Percentiles rank a stretch among this genome's conserved stretches.
Evolutionary conservation across 257 asterid species (phyloP).

Genomic region (Fraxinus quadrangulata): DNA sequence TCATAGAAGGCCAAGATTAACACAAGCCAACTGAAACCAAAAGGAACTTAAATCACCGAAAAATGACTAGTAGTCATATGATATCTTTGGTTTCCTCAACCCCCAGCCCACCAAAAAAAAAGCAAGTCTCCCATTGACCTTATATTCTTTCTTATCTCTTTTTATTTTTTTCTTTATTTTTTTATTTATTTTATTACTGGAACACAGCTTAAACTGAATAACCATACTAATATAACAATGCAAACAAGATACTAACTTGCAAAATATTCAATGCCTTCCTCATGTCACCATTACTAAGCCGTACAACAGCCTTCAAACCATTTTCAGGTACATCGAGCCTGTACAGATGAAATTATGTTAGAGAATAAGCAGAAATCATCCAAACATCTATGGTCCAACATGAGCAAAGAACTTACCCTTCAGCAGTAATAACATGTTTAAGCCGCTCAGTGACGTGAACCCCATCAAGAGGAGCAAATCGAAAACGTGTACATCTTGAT

Average conservation of each 20-base stretch:
- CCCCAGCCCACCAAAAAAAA: constrained; percentile 8
- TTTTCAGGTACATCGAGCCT: constrained; percentile 89
- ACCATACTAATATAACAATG: constrained; percentile 11
- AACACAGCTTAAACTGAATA: constrained; percentile 1
- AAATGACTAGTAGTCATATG: neutral
- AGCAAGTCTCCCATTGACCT: constrained; percentile 2
- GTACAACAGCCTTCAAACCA: constrained; percentile 90
- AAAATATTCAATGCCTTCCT: constrained; percentile 92
- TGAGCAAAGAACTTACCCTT: constrained; percentile 56
- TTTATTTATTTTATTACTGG: neutral
- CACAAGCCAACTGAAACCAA: neutral
- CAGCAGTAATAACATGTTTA: constrained; percentile 75
- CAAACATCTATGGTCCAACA: neutral
- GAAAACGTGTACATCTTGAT: constrained; percentile 96
- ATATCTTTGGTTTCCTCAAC: neutral
- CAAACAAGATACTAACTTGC: constrained; percentile 60
- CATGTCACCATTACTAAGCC: constrained; percentile 95
- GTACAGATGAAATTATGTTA: constrained; percentile 29
- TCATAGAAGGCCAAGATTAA: neutral
- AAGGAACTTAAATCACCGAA: neutral
- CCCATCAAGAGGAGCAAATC: constrained; percentile 95
- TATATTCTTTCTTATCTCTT: neutral
- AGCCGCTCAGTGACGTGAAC: constrained; percentile 81
- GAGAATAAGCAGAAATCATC: constrained; percentile 13
- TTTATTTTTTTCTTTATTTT: constrained; percentile 7